These are phyloP conservation scores for Skeletonema tropicum DNA, from an alignment of 108 stramenopile genomes.

Conservation along the genomic window DNA sequence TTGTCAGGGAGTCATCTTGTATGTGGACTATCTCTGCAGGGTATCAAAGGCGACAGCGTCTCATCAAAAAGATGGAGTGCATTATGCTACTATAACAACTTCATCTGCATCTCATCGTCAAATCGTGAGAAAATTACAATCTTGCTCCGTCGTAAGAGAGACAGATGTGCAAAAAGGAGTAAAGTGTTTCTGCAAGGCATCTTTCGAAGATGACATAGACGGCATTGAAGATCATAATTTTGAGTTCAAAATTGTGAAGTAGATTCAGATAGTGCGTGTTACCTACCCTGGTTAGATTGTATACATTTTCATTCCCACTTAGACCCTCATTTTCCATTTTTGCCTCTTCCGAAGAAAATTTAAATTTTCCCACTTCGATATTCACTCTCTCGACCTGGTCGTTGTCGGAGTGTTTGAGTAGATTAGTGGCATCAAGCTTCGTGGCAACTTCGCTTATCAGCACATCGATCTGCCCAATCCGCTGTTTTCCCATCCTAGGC, in stretches of 20 bases:
- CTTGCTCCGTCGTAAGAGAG: slow-evolving; percentile 2
- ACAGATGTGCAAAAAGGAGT: slow-evolving; percentile 17
- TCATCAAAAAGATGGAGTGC: slow-evolving; percentile 2
- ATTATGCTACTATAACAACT: slow-evolving; percentile 27
- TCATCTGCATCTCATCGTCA: slow-evolving; percentile 39
- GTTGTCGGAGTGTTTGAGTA: too few species aligned
- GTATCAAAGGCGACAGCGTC: neutral
- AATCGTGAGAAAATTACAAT: slow-evolving; percentile 26
- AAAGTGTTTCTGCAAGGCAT: slow-evolving; percentile 27
- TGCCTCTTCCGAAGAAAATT: too few species aligned
- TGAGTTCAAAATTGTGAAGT: slow-evolving; percentile 14
- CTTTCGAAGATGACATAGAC: slow-evolving; percentile 27
- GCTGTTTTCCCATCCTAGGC: too few species aligned
- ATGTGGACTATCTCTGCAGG: slow-evolving; percentile 46
- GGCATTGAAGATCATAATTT: slow-evolving; percentile 34
- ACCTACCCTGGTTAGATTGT: too few species aligned
- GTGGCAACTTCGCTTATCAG: too few species aligned
- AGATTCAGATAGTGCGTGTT: too few species aligned
- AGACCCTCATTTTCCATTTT: too few species aligned
- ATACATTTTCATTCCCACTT: too few species aligned
- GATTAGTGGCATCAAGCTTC: too few species aligned
- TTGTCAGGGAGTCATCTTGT: slow-evolving; percentile 39
- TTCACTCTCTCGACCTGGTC: too few species aligned
- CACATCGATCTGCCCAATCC: too few species aligned
- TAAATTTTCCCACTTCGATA: too few species aligned